Evolutionary conservation across 345 rosid species (phyloP), one percentile per base, ranked within the genome.

Genomic region (Alliaria petiolata): DNA sequence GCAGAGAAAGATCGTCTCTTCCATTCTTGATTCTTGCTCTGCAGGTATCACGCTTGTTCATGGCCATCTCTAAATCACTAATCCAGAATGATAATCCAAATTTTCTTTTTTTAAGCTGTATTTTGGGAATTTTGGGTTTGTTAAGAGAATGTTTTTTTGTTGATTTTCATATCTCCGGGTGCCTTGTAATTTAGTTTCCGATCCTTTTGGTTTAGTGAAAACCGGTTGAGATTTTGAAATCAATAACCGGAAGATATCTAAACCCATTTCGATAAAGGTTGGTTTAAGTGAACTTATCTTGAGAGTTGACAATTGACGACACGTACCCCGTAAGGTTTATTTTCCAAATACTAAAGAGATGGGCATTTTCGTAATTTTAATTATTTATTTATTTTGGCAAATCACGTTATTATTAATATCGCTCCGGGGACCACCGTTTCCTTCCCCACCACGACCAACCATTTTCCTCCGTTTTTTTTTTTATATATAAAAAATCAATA

Each of bases 21-120:
- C 97, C 8, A 81, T 91, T 71, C 33, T 86, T 72, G 72, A 79
- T 57, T 87, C 98, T 10, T 93, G 97, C 72, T 78, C 80, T 58
- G 67, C 75, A 4, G 96, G 98, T 66, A 58, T 76, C 63, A 77
- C 81, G 57, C 38, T 86, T 80, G 76, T 91, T 63, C 86, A 87
- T 22, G 25, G 25, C 25, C 25, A 22, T 22, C 25, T 22, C 25
- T n/a, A n/a, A n/a, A n/a, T n/a, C n/a, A n/a, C n/a, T n/a, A n/a
- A n/a, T n/a, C n/a, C n/a, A n/a, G n/a, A n/a, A n/a, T n/a, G n/a
- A n/a, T n/a, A n/a, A n/a, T n/a, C n/a, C n/a, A n/a, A n/a, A n/a
- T n/a, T n/a, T n/a, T n/a, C n/a, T n/a, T n/a, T n/a, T n/a, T n/a
- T n/a, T n/a, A n/a, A n/a, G n/a, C n/a, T n/a, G n/a, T n/a, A n/a